phyloP scores from a whole-genome alignment of 2,329 filamentous ascomycete genomes.

The Fusarium sp. region DNA sequence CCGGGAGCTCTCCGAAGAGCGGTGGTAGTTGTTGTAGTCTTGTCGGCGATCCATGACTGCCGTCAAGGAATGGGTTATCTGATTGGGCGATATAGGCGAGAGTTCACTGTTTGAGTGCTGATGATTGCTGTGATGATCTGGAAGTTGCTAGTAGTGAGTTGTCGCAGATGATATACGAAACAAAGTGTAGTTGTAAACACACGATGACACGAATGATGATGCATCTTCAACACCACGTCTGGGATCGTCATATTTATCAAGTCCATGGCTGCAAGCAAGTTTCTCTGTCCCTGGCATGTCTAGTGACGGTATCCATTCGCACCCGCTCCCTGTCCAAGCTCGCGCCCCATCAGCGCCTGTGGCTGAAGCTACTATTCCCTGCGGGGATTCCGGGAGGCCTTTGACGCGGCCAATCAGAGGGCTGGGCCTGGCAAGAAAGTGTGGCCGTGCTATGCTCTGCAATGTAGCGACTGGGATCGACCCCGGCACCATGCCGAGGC shows the following conservation, averaged over 20 bases:
- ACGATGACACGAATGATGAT: constrained; percentile 12
- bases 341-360: constrained; percentile 30
- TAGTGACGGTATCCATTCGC: constrained; percentile 16
- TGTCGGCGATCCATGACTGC: constrained; percentile 39
- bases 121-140: not conserved
- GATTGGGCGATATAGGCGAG: constrained; percentile 12
- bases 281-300: constrained; percentile 32
- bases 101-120: constrained; percentile 17
- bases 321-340: constrained; percentile 12
- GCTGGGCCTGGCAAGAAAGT: not conserved
- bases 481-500: not conserved
- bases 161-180: not conserved
- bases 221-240: not conserved
- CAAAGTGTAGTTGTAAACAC: not conserved
- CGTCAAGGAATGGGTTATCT: constrained; percentile 3
- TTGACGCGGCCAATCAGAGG: constrained; percentile 34
- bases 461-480: not conserved
- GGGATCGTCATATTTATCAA: constrained; percentile 27
- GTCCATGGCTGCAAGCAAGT: not conserved
- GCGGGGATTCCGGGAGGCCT: constrained; percentile 45
- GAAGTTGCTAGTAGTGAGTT: not conserved
- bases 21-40: constrained; percentile 20
- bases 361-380: constrained; percentile 40
- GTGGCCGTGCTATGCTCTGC: constrained; percentile 36
- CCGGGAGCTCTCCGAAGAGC: constrained; percentile 37